Conservation (phyloP, 1,284 basidiomycete genomes). For the Trichosporon coremiiforme region DNA sequence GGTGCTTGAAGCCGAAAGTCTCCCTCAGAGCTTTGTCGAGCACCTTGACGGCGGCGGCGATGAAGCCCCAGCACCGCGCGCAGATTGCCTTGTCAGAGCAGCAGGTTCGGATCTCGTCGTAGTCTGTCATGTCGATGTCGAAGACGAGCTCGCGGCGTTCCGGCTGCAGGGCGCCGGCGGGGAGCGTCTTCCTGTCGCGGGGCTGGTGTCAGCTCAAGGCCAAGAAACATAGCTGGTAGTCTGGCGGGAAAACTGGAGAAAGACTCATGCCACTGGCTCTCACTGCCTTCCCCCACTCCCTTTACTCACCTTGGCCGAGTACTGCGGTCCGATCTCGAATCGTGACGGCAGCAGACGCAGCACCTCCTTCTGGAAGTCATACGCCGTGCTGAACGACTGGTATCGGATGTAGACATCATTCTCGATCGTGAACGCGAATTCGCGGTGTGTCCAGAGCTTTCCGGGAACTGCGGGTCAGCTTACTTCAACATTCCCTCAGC, state of each 20-base stretch:
- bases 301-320: constrained; percentile 73
- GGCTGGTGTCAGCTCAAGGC: constrained; percentile 62
- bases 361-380: constrained; percentile 91
- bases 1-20: constrained; percentile 74
- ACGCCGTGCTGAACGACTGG: constrained; percentile 80
- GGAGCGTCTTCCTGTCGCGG: constrained; percentile 83
- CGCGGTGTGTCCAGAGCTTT: constrained; percentile 83
- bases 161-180: constrained; percentile 73
- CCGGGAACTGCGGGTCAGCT: constrained; percentile 54
- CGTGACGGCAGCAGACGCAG: constrained; percentile 79
- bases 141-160: constrained; percentile 91
- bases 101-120: constrained; percentile 93
- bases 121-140: constrained; percentile 99
- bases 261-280: too few species aligned
- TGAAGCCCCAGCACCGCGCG: constrained; percentile 91
- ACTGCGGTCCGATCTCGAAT: constrained; percentile 96
- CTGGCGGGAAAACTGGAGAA: too few species aligned
- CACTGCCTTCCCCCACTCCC: neutral
- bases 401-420: constrained; percentile 94
- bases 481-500: too few species aligned
- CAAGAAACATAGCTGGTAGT: too few species aligned
- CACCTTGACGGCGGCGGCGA: constrained; percentile 87
- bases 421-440: constrained; percentile 93
- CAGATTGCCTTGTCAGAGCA: constrained; percentile 92
- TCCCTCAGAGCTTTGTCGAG: constrained; percentile 74